phyloP scores from a whole-genome alignment of 352 stramenopile genomes.

The Globisporangium radiosum region DNA sequence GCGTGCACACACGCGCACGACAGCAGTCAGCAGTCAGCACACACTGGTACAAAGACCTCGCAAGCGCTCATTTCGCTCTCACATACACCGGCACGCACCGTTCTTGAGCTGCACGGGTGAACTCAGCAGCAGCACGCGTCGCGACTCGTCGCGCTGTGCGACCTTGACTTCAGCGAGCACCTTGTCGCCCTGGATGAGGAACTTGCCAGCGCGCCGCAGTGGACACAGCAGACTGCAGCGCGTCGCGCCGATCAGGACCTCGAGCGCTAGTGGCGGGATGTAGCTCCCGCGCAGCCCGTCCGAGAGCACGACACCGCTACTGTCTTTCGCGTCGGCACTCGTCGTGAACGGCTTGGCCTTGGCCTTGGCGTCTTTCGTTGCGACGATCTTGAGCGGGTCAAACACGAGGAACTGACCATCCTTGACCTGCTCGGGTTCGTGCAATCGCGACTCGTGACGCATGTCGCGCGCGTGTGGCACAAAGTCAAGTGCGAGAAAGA shows the following conservation, averaged over 20 bases:
- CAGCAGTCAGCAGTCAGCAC: neutral
- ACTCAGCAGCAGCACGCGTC: conserved; percentile 73
- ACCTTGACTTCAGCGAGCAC: conserved; percentile 86
- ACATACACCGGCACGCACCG: conserved; percentile 27
- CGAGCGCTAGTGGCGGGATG: conserved; percentile 75
- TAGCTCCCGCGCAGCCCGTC: conserved; percentile 76
- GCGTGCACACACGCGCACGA: conserved; percentile 2
- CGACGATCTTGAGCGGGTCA: conserved; percentile 80
- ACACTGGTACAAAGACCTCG: neutral
- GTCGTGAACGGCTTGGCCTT: conserved; percentile 15
- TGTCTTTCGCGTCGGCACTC: conserved; percentile 28
- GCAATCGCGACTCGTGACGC: conserved; percentile 21
- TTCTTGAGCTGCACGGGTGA: conserved; percentile 89
- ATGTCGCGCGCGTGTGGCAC: conserved; percentile 32
- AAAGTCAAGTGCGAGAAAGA: conserved; percentile 81
- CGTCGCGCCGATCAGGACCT: conserved; percentile 69
- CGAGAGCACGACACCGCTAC: conserved; percentile 47
- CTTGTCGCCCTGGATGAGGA: conserved; percentile 82
- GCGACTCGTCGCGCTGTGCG: conserved; percentile 78
- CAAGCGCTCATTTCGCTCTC: neutral
- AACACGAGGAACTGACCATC: conserved; percentile 84
- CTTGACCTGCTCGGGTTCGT: conserved; percentile 69
- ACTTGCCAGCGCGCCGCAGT: conserved; percentile 78
- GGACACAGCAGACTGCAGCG: conserved; percentile 77
- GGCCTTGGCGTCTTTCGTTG: conserved; percentile 35